Base-by-base conservation (phyloP, 108 stramenopile species). In the Nitzschia palea region DNA sequence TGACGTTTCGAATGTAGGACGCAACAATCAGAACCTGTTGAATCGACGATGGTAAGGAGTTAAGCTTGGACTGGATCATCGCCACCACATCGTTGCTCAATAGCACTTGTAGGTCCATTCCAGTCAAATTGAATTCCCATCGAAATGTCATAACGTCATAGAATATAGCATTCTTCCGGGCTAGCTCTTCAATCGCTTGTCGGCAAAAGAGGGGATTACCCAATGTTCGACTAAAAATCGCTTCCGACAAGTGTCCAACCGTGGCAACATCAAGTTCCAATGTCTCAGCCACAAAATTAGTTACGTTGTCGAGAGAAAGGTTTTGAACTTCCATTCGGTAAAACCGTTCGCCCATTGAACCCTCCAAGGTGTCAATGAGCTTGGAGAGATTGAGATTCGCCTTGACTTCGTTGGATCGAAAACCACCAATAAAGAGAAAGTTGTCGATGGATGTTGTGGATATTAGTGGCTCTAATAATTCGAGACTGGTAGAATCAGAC, bases 401-500 rank as follows among this genome's bases (percentile, higher is more conserved):
- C 3, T 35, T 18, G 32, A 78, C 57, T 29, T 61, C 71, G 45
- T 73, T 78, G 33, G 77, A 73, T 27, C 77, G 71, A 32, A 73
- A 78, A 3, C 70, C 55, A 0, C 71, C 63, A 28, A 72, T 54
- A 44, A 67, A 78, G 32, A 72, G 17, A 17, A 70, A 33, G 31
- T 77, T 65, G 22, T 45, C 30, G 18, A 66, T 26, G 20, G 26
- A n/a, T 14, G 30, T 58, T 33, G 56, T 27, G 8, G 47, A 30
- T 30, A 64, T 20, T 22, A 70, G 4, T 9, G 23, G 25, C 25
- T 30, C 20, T 18, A 70, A 37, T 20, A 70, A 34, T 50, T 80
- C 73, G 14, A 83, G 62, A 10, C 70, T 76, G 2, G 65, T 55
- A 4, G 58, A 37, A 68, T 87, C 86, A 5, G 81, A 79, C 86